phyloP scores from a whole-genome alignment of 805 yeast genomes.

The Kodamaea nitidulidarum region DNA sequence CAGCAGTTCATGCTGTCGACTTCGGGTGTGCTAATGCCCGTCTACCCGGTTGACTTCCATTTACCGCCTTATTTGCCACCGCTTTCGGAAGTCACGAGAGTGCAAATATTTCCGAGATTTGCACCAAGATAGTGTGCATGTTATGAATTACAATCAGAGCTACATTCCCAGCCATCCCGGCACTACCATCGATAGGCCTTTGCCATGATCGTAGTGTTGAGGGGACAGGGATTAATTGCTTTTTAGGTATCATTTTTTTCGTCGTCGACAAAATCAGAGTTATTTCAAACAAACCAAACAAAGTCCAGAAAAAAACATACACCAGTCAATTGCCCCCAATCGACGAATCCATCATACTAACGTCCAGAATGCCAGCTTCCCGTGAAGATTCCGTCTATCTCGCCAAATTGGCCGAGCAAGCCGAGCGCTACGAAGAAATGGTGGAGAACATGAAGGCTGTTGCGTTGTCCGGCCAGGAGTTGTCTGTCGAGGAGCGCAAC shows the following conservation, averaged over 20 bases:
- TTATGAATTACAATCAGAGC: not conserved
- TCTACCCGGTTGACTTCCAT: not conserved
- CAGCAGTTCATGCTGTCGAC: no score
- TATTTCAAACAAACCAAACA: slow-evolving; percentile 9
- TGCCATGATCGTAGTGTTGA: not conserved
- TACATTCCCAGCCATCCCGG: not conserved
- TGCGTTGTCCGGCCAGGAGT: slow-evolving; percentile 92
- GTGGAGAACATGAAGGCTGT: slow-evolving; percentile 98
- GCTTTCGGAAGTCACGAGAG: not conserved
- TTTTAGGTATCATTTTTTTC: slow-evolving; percentile 9
- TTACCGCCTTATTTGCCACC: not conserved
- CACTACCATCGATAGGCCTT: not conserved
- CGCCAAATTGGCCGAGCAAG: slow-evolving; percentile 98
- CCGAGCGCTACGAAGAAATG: slow-evolving; percentile 99
- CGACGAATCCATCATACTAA: slow-evolving; percentile 8
- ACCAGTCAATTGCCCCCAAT: slow-evolving; percentile 2
- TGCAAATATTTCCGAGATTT: not conserved
- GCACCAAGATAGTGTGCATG: not conserved
- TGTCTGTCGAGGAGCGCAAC: slow-evolving; percentile 97
- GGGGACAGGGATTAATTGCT: slow-evolving; percentile 8
- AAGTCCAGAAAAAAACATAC: slow-evolving; percentile 3
- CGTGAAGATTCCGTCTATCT: slow-evolving; percentile 98
- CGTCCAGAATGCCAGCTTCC: slow-evolving; percentile 58
- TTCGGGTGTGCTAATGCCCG: no score
- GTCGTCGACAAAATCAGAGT: slow-evolving; percentile 10